Evolutionary conservation across 2,329 filamentous ascomycete species (phyloP).

Genomic region (Hypoxylon sp.): DNA sequence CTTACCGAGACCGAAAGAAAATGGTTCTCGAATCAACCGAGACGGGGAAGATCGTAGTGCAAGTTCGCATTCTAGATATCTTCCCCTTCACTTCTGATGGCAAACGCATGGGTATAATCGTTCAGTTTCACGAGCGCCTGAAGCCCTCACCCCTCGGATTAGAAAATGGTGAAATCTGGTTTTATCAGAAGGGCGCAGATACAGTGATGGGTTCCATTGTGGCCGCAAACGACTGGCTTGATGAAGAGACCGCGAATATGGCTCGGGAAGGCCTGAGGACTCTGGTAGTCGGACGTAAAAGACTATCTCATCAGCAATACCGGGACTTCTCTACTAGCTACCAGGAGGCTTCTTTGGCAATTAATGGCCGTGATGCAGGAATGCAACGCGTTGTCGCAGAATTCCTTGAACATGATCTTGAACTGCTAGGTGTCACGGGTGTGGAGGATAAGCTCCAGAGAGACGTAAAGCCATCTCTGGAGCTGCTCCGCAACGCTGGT

Average conservation of each 20-base stretch:
- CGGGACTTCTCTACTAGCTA: constrained; percentile 82
- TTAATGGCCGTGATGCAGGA: constrained; percentile 83
- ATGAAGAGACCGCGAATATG: constrained; percentile 99
- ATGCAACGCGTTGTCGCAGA: constrained; percentile 86
- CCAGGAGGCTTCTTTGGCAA: constrained; percentile 83
- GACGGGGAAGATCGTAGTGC: constrained; percentile 81
- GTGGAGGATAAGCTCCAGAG: constrained; percentile 97
- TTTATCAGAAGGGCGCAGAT: constrained; percentile 98
- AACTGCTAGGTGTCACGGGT: constrained; percentile 95
- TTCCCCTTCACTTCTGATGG: constrained; percentile 99
- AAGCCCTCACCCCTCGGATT: constrained; percentile 64
- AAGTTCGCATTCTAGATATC: constrained; percentile 89
- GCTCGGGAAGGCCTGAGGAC: constrained; percentile 95
- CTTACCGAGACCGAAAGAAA: constrained; percentile 86
- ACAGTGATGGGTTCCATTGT: constrained; percentile 99
- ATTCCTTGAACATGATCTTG: constrained; percentile 88
- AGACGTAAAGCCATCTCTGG: constrained; percentile 95
- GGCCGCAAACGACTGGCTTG: constrained; percentile 96
- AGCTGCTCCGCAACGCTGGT: constrained; percentile 94
- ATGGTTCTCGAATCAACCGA: constrained; percentile 87
- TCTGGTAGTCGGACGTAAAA: constrained; percentile 93
- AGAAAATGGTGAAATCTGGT: constrained; percentile 88
- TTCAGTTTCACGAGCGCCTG: constrained; percentile 80
- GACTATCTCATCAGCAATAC: constrained; percentile 83
- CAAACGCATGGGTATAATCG: constrained; percentile 97